Conservation (phyloP, 2,329 filamentous ascomycete genomes). For the Penicillium expansum region DNA sequence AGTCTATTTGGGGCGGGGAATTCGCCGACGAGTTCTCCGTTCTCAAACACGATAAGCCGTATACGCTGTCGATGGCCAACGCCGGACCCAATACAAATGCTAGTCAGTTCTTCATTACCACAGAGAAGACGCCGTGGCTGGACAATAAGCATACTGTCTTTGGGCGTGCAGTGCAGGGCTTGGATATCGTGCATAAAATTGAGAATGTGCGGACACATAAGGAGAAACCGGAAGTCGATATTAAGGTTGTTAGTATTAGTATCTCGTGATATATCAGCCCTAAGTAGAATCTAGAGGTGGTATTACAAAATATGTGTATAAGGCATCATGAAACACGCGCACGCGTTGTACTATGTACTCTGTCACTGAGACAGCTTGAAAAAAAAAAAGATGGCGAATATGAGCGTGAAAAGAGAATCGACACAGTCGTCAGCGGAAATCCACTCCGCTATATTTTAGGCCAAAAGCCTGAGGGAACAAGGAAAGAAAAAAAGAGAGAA, state of each 20-base stretch:
- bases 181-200: conserved; percentile 95
- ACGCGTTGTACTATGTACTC: conserved; percentile 4
- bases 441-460: background rate
- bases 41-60: conserved; percentile 90
- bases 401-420: background rate
- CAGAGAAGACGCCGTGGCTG: conserved; percentile 94
- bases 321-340: background rate
- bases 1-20: conserved; percentile 88
- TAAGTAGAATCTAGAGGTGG: background rate
- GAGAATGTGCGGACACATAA: conserved; percentile 83
- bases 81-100: conserved; percentile 93
- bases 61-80: conserved; percentile 97
- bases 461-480: background rate
- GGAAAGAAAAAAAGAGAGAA: background rate
- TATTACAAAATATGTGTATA: background rate
- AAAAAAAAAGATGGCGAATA: background rate
- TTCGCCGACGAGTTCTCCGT: conserved; percentile 93
- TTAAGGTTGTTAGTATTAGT: conserved; percentile 88
- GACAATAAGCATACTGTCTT: conserved; percentile 97
- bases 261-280: conserved; percentile 21
- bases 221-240: conserved; percentile 95
- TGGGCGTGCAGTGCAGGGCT: conserved; percentile 79
- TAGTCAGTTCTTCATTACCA: conserved; percentile 97
- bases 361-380: background rate
- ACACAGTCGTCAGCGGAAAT: background rate